These are phyloP conservation scores for Spiromastix sp. DNA, from an alignment of 2,329 filamentous ascomycete genomes.

Conservation along the genomic window DNA sequence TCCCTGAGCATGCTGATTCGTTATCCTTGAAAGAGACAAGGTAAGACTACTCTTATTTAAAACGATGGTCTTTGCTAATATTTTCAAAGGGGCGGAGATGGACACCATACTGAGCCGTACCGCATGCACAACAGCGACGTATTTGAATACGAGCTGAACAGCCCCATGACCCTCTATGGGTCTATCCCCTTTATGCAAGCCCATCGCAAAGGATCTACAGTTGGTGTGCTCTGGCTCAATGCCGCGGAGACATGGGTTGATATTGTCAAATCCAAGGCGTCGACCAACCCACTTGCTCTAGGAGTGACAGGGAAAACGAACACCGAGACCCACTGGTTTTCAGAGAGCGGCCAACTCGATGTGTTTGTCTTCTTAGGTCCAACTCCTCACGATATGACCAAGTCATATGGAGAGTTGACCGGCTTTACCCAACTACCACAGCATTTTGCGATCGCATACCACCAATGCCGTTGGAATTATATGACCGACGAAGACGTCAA, in stretches of 20 bases:
- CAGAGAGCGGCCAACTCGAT: slow-evolving; percentile 79
- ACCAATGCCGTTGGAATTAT: slow-evolving; percentile 99
- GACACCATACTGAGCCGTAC: slow-evolving; percentile 81
- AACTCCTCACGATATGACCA: slow-evolving; percentile 69
- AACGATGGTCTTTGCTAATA: slow-evolving; percentile 13
- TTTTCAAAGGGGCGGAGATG: slow-evolving; percentile 56
- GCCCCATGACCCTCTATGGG: slow-evolving; percentile 97
- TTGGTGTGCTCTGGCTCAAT: slow-evolving; percentile 96
- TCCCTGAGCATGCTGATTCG: slow-evolving; percentile 84
- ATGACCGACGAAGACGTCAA: slow-evolving; percentile 94
- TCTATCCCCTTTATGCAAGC: slow-evolving; percentile 97
- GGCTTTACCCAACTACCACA: slow-evolving; percentile 86
- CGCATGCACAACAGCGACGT: slow-evolving; percentile 93
- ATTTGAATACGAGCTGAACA: slow-evolving; percentile 94
- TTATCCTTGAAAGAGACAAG: slow-evolving; percentile 83
- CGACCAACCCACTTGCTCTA: slow-evolving; percentile 66
- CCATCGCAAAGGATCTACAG: slow-evolving; percentile 83
- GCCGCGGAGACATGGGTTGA: slow-evolving; percentile 97
- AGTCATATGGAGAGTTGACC: slow-evolving; percentile 78
- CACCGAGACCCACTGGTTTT: slow-evolving; percentile 94
- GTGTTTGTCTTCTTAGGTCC: slow-evolving; percentile 92
- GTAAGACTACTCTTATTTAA: slow-evolving; percentile 21
- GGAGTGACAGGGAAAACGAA: slow-evolving; percentile 58
- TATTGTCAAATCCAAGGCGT: slow-evolving; percentile 67
- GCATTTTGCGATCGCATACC: slow-evolving; percentile 84